Evolutionary conservation across 768 basidiomycete species (phyloP), one percentile per base, ranked within the genome.

Genomic region (Podaxis carcinomalis): DNA sequence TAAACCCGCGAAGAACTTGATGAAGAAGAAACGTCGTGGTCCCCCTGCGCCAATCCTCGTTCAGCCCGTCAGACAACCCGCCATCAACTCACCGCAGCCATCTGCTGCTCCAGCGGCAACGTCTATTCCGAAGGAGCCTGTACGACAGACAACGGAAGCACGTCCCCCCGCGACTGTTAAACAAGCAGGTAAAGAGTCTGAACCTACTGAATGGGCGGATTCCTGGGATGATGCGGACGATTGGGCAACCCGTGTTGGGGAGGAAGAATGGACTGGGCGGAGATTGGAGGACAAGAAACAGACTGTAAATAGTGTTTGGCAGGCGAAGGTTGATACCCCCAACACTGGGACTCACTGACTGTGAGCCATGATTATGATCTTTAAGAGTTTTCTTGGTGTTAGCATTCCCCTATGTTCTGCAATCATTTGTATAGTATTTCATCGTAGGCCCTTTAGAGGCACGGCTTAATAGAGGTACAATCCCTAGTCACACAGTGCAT

Each of bases 151-250:
- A n/a, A 54, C 65, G 4, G 52, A 56, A 36, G 40, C 40, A 14
- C 51, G 23, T 14, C 59, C 55, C 4, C 59, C 59, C 36, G 16
- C 35, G 23, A 49, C 55, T n/a, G 44, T 23, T 10, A 51, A 39
- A 16, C 52, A 61, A 23, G 19, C 42, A 19, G 49, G 44, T 4
- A 55, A 44, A 11, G 39, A 36, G 10, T 28, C 51, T 35, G 66
- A 70, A 32, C 51, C 49, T 52, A 40, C 63, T 51, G 73, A 74
- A 49, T 83, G 80, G 85, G 77, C 77, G 19, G 78, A 83, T 55
- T 80, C 80, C 62, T 83, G 82, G 75, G 79, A 78, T 68, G 83
- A 78, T 61, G 63, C 72, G 27, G 77, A 78, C 47, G 82, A 85
- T 51, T 87, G 83, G 85, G 82, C 75, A 13, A 76, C 78, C 39